Evolutionary conservation across 2,329 filamentous ascomycete genomes (phyloP).

Genomic region (Fusarium tjaetaba): DNA sequence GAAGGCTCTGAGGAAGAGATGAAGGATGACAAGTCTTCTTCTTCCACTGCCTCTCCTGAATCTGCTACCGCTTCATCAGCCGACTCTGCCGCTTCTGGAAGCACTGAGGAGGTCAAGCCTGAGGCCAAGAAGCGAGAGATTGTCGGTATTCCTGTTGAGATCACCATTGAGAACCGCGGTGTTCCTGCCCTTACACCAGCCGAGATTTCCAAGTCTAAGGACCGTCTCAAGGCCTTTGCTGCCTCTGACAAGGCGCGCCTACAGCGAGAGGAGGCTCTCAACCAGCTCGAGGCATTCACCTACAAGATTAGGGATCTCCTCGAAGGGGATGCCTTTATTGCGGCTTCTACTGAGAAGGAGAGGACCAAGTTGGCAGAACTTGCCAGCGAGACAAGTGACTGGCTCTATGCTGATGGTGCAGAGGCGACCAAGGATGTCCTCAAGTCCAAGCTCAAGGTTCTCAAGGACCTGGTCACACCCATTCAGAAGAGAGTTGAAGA

Average conservation of each 20-base stretch:
- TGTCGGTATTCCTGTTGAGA: conserved; percentile 63
- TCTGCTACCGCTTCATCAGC: conserved; percentile 45
- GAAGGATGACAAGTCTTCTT: conserved; percentile 52
- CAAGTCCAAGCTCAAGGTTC: conserved; percentile 77
- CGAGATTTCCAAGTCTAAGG: conserved; percentile 64
- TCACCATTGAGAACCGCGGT: conserved; percentile 61
- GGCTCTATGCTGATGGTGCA: conserved; percentile 87
- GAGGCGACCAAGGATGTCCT: conserved; percentile 80
- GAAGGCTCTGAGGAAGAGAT: conserved; percentile 52
- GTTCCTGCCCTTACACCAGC: conserved; percentile 59
- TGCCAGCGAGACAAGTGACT: conserved; percentile 78
- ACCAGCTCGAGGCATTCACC: conserved; percentile 92
- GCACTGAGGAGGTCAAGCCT: conserved; percentile 57
- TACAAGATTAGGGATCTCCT: conserved; percentile 89
- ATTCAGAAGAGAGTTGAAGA: conserved; percentile 82
- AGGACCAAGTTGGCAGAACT: conserved; percentile 73
- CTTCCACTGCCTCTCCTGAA: conserved; percentile 37
- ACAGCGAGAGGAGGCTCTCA: conserved; percentile 85
- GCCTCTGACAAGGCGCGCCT: conserved; percentile 81
- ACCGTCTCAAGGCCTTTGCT: conserved; percentile 85
- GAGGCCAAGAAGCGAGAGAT: conserved; percentile 69
- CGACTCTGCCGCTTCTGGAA: conserved; percentile 58
- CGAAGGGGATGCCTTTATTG: conserved; percentile 78
- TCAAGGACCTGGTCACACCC: conserved; percentile 81
- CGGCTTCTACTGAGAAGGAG: conserved; percentile 74